Evolutionary conservation across 257 asterid genomes (phyloP), one percentile per base, ranked within the genome.

Genomic region (Osmanthus fragrans): DNA sequence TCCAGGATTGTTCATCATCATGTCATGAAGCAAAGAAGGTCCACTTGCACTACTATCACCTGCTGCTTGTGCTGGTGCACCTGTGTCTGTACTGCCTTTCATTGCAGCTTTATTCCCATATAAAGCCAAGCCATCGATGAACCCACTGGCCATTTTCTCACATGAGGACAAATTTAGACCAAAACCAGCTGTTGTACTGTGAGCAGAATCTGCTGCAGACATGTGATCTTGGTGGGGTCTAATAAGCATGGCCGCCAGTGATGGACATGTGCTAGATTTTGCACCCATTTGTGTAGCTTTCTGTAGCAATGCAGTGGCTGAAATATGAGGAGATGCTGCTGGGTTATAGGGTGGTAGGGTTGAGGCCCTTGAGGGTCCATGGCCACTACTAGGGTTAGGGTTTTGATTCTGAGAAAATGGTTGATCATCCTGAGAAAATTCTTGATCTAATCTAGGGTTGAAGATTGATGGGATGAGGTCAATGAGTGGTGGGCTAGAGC

Each of bases 291-390:
- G 90, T 33, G 97, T 90, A 83, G 98, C 97, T 76, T 89, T 92
- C 89, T 94, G 98, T 81, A 94, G 86, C 89, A 94, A 76, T 66
- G 99, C 97, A 23, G 99, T 94, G 73, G 97, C 99, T 71, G 99
- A 92, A 49, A 91, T 85, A 87, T 89, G 93, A 4, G 96, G 89
- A 5, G 91, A 87, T 25, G 84, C 80, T 51, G 81, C 83, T 18
- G 69, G 71, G 80, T 49, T 49, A 79, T 47, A 66, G 85, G 82
- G 76, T 69, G 70, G 72, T 67, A 81, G 60, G 81, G 67, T 45
- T 49, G 89, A 21, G 87, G 89, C 4, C 16, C 16, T 11, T 40
- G 45, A 39, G 45, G 15, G 87, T 13, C 86, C 92, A 51, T 79
- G 49, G 80, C 67, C 40, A 29, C 70, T 85, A 72, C 73, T 85